Base-by-base conservation (phyloP, 2,329 filamentous ascomycete genomes). In the Cytospora piceicola region DNA sequence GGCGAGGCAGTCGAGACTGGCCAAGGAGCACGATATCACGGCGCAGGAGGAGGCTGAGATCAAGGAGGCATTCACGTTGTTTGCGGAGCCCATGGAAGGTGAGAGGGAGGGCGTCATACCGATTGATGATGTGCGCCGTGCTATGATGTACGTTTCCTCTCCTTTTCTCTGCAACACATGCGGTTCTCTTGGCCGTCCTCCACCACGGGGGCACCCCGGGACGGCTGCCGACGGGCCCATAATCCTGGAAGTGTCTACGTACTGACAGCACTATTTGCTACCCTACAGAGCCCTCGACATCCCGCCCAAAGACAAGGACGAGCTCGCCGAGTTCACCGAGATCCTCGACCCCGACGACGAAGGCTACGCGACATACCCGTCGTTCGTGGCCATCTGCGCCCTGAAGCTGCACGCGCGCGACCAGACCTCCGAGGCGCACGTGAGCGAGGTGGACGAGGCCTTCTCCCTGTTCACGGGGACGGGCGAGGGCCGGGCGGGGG, bases 21-120 rank as follows among this genome's bases (percentile, higher is more conserved):
- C 94, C 34, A 94, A 94, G 79, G 93, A 97, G 75, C 89, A 97
- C 83, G 90, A 93, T 76, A 88, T 98, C 74, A 90, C 88, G 17
- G 90, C 89, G 51, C 87, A 90, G 69, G 90, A 97, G 78, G 94
- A 98, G 79, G 85, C 86, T 71, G 93, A 97, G 79, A 97, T 99
- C 74, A 89, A 88, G 73, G 94, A 97, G 77, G 94, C 94, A 17
- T 98, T 95, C 77, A 83, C 86, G 27, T 84, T 98, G 9, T 99
- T 98, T 76, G 81, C 88, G 1, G 84, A 90, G 70, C 87, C 89
- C 42, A 87, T 87, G 77, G 83, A 88, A 24, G 87, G 90, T 60
- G 89, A 94, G 72, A 92, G 92, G 73, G 81, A 90, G 64, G 90
- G 89, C 67, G 88, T 91, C 20, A 84, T 93, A 60, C 85, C 86